Base-by-base conservation (phyloP, 192 early-diverging fungal genomes). In the Dissophora ornata region DNA sequence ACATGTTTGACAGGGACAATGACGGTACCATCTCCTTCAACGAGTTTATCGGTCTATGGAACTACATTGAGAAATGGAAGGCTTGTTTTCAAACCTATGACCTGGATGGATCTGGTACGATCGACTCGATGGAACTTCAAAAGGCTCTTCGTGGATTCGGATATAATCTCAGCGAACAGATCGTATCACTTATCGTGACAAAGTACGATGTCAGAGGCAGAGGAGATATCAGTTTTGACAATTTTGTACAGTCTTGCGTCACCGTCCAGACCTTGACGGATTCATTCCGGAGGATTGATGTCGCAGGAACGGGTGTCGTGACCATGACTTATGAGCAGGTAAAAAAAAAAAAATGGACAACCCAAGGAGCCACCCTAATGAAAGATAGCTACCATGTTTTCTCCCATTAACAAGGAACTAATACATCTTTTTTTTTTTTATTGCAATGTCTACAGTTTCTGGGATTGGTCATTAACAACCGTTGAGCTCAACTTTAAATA, bases 21-120 rank as follows among this genome's bases (percentile, higher is more conserved):
- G 85, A 73, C 62, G 90, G 90, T 10, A 88, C 88, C 9, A 88
- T 92, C 57, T 80, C 74, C 61, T 92, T 91, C 65, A 66, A 85
- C 32, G 90, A 92, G 65, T 92, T 92, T 55, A 79, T 81, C 53
- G 84, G 85, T 12, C 81, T 91, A 29, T 91, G 88, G 88, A 79
- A 74, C 67, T 92, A 90, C 65, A 91, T 91, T 47, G 83, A 88
- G 51, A 88, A 91, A 44, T 92, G 90, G 90, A 89, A 88, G 73
- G 63, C 81, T 7, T 87, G 87, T 67, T 92, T 91, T 78, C 83
- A 83, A 56, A 82, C 79, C 12, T 92, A 87, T 49, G 90, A 92
- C 51, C 79, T 79, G 6, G 90, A 92, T 65, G 82, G 81, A 61
- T 87, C 85, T 16, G 90, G 90, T 29, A 89, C 85, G 47, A 92